Evolutionary conservation across 495 filamentous ascomycete genomes (phyloP).

Genomic region (Arthonia radiata): DNA sequence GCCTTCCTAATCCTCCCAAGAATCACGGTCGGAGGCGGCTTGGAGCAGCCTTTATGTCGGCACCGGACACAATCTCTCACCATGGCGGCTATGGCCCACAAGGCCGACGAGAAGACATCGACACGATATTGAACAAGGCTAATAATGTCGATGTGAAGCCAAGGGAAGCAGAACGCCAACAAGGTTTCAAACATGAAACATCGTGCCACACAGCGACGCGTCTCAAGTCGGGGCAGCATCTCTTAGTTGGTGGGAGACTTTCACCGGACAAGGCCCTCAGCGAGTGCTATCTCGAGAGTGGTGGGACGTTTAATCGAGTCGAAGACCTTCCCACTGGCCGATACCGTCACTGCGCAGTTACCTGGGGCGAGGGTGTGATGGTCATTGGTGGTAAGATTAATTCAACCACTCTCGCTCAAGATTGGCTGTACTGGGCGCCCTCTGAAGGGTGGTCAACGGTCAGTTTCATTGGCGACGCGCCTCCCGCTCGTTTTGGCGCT

Average conservation of each 20-base stretch:
- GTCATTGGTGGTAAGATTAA: slow-evolving; percentile 47
- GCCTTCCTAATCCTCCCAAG: slow-evolving; percentile 8
- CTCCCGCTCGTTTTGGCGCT: slow-evolving; percentile 36
- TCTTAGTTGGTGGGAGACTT: slow-evolving; percentile 55
- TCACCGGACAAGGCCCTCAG: slow-evolving; percentile 39
- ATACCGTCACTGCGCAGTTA: slow-evolving; percentile 44
- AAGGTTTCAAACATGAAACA: slow-evolving; percentile 42
- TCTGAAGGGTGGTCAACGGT: slow-evolving; percentile 25
- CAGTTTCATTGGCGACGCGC: slow-evolving; percentile 14
- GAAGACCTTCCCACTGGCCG: slow-evolving; percentile 36
- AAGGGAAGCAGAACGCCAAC: slow-evolving; percentile 19
- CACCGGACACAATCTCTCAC: neutral
- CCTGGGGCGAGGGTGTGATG: slow-evolving; percentile 20
- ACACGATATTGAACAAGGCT: slow-evolving; percentile 24
- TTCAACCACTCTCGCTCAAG: slow-evolving; percentile 25
- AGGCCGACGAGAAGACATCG: slow-evolving; percentile 31
- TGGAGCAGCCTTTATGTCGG: slow-evolving; percentile 6
- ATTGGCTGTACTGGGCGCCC: slow-evolving; percentile 40
- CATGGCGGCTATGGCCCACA: slow-evolving; percentile 10
- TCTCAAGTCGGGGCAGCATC: slow-evolving; percentile 20
- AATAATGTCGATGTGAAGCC: slow-evolving; percentile 11
- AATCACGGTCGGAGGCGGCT: slow-evolving; percentile 7
- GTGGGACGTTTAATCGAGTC: slow-evolving; percentile 32
- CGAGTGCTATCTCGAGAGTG: slow-evolving; percentile 49
- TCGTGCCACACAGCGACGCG: slow-evolving; percentile 60